Percentiles rank a stretch among this genome's conserved stretches.
These are phyloP conservation scores for Yarrowia deformans DNA, from an alignment of 805 yeast genomes.

Conservation along the genomic window DNA sequence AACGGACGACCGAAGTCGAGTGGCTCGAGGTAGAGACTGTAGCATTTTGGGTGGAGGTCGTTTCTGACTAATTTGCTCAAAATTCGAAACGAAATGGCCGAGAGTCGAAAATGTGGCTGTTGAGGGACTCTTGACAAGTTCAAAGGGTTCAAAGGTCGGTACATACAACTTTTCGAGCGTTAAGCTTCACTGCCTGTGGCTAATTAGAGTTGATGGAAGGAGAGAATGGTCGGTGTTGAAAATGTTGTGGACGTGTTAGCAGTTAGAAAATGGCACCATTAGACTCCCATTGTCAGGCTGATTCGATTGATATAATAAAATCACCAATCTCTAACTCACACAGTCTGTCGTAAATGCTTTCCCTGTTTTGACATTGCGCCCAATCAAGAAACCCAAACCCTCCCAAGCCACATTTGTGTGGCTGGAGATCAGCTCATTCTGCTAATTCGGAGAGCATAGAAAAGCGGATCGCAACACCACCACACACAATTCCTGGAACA, in stretches of 20 bases:
- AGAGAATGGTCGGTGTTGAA: too few relatives aligned
- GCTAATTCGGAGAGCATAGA: too few relatives aligned
- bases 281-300: too few relatives aligned
- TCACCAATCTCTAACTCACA: too few relatives aligned
- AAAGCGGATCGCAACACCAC: too few relatives aligned
- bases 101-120: slow-evolving; percentile 22
- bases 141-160: background rate
- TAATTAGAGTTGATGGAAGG: background rate
- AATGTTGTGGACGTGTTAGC: too few relatives aligned
- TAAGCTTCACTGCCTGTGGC: slow-evolving; percentile 6
- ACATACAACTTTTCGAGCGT: slow-evolving; percentile 6
- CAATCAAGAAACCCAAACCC: slow-evolving; percentile 13
- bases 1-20: background rate
- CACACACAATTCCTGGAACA: too few relatives aligned
- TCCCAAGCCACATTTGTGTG: slow-evolving; percentile 14
- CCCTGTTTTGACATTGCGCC: too few relatives aligned
- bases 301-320: too few relatives aligned
- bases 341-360: too few relatives aligned
- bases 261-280: too few relatives aligned
- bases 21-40: slow-evolving; percentile 1
- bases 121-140: background rate
- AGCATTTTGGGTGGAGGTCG: background rate
- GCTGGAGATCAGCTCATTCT: slow-evolving; percentile 27
- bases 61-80: slow-evolving; percentile 36
- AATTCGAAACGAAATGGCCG: background rate